Percentiles rank a stretch among this genome's conserved stretches.
phyloP scores from a whole-genome alignment of 176 grass and related monocot species.

The Avena sativa region DNA sequence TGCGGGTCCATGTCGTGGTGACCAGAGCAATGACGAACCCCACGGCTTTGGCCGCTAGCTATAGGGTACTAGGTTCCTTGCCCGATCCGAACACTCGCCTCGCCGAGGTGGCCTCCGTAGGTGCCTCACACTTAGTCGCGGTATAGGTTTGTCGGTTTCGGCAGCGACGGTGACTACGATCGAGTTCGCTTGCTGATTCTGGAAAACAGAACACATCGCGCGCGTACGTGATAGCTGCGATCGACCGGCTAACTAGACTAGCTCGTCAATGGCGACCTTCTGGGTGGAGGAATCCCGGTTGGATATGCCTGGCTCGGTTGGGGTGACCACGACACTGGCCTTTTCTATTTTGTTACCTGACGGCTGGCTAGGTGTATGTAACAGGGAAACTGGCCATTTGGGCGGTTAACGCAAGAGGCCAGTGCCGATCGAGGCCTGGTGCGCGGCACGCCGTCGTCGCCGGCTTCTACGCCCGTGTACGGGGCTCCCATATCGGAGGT shows the following conservation, averaged over 20 bases:
- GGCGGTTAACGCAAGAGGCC: not conserved
- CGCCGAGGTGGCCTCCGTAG: not conserved
- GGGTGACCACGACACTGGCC: not conserved
- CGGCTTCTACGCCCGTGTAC: constrained; percentile 5
- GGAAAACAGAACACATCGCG: not conserved
- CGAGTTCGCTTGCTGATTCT: not conserved
- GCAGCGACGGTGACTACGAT: not conserved
- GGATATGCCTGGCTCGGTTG: not conserved
- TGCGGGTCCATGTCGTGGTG: constrained; percentile 43
- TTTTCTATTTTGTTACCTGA: not conserved
- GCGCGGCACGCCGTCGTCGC: constrained; percentile 31
- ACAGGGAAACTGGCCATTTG: not conserved
- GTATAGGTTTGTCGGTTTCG: not conserved
- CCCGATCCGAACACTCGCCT: not conserved
- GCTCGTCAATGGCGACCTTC: constrained; percentile 1
- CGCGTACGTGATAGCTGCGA: not conserved
- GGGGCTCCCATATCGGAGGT: constrained; percentile 43
- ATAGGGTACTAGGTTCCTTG: not conserved
- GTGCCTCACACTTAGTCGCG: not conserved
- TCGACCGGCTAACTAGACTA: not conserved
- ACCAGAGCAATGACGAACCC: constrained; percentile 54
- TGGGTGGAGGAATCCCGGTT: not conserved
- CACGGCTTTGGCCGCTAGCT: constrained; percentile 21
- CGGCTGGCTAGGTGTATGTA: not conserved
- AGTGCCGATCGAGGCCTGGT: constrained; percentile 36